Conservation (phyloP, 2,329 filamentous ascomycete species). For the Fusarium subtropicale region DNA sequence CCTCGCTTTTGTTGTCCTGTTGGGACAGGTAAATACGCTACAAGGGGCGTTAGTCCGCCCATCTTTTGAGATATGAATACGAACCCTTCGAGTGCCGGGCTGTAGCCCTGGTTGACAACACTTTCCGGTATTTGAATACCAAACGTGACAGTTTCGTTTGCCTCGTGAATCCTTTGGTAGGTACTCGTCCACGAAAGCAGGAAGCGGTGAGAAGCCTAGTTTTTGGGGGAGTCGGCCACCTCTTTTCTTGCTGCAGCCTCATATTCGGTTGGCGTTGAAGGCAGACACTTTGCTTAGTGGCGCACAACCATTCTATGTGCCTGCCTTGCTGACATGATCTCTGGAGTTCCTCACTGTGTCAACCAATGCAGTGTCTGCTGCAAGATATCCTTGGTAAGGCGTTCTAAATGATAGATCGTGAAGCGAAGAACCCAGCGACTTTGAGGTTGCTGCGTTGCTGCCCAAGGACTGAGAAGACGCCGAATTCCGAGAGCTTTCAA, state of each 20-base stretch:
- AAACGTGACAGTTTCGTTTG: conserved; percentile 3
- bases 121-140: neutral
- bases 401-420: neutral
- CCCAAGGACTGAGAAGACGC: conserved; percentile 19
- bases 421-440: neutral
- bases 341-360: neutral
- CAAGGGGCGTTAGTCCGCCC: conserved; percentile 28
- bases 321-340: neutral
- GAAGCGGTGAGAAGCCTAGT: neutral
- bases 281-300: neutral
- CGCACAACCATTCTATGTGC: conserved; percentile 6
- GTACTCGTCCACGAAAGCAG: conserved; percentile 1
- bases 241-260: conserved; percentile 18
- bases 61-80: conserved; percentile 39
- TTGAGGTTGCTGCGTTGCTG: conserved; percentile 31
- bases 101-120: conserved; percentile 20
- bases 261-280: conserved; percentile 3
- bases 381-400: conserved; percentile 16
- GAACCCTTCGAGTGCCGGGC: conserved; percentile 32
- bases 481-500: neutral
- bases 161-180: neutral
- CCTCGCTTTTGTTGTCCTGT: conserved; percentile 29
- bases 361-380: conserved; percentile 28
- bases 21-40: conserved; percentile 32
- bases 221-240: neutral